Evolutionary conservation across 768 basidiomycete genomes (phyloP), one percentile per base, ranked within the genome.

Genomic region (Lentinula sp.): DNA sequence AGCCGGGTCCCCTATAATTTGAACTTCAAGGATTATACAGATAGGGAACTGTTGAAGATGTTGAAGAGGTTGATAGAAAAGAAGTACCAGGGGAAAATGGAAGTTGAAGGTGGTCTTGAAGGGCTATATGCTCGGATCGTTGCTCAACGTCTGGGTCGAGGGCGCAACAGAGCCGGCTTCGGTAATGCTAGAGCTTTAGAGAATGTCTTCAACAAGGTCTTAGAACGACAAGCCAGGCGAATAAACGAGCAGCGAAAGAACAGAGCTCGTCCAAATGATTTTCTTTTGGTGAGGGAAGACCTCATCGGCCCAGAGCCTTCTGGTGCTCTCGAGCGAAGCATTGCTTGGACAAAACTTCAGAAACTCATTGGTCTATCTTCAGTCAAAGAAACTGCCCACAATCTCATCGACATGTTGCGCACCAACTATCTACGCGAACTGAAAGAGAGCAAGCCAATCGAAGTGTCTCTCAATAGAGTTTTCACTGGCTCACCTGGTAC

Each of bases 401-500:
- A 67, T 60, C 66, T 79, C 51, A 70, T 80, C 39, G 69, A 66
- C 37, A 64, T 73, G n/a, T 57, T 79, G 35, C 60, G 71, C 41
- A 68, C 66, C 35, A 80, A 80, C 57, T 81, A 81, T 46, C 63
- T 73, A 7, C 76, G 79, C 2, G 79, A 80, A 60, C 67, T 80
- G 45, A 54, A 63, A 54, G 80, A 80, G 59, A 72, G 73, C 62
- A 68, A 79, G 37, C 79, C 76, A 0, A 61, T 75, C 13, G 66
- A 73, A 59, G 68, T 76, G 59, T 74, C 79, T 39, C 66, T 80
- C 53, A 81, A 80, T 57, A 70, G 84, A 16, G 82, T 85, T 0
- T 87, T 89, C 70, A 66, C 86, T 33, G 88, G 88, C 1, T 81
- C 82, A 12, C 88, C 87, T 5, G 87, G 87, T 2, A 88, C 87